These are phyloP conservation scores for Pyronema omphalodes DNA, from an alignment of 495 filamentous ascomycete genomes.

Conservation along the genomic window DNA sequence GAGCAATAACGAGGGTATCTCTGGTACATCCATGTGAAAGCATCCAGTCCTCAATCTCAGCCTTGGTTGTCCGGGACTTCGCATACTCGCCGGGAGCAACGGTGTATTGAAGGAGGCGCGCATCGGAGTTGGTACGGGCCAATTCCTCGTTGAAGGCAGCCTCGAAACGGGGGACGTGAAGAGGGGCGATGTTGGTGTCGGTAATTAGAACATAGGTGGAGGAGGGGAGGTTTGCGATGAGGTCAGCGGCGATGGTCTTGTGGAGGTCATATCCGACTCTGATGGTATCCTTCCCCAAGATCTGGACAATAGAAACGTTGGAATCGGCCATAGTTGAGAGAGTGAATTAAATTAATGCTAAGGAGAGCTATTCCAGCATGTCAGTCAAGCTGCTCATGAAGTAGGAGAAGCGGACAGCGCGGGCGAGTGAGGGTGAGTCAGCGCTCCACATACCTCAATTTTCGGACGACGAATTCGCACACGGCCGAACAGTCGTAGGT, in stretches of 20 bases:
- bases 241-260: slow-evolving; percentile 60
- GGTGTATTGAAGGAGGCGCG: slow-evolving; percentile 67
- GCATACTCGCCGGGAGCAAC: slow-evolving; percentile 84
- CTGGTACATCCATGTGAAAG: slow-evolving; percentile 75
- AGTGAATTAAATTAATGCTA: not conserved
- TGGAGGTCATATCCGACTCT: slow-evolving; percentile 83
- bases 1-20: slow-evolving; percentile 83
- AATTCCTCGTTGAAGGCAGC: slow-evolving; percentile 44
- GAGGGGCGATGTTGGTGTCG: slow-evolving; percentile 71
- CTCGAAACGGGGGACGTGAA: slow-evolving; percentile 63
- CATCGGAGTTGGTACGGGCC: slow-evolving; percentile 30
- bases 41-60: slow-evolving; percentile 96
- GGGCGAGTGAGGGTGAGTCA: no score
- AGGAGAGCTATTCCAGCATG: no score
- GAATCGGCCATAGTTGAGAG: slow-evolving; percentile 5
- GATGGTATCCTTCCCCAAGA: slow-evolving; percentile 45
- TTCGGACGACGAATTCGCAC: no score
- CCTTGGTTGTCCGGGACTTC: slow-evolving; percentile 83
- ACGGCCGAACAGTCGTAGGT: no score
- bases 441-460: no score
- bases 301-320: slow-evolving; percentile 15
- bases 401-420: no score
- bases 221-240: slow-evolving; percentile 55
- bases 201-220: slow-evolving; percentile 93
- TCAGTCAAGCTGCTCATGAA: no score